Evolutionary conservation across 2,329 filamentous ascomycete genomes (phyloP).

Genomic region (Ascochyta koolunga): DNA sequence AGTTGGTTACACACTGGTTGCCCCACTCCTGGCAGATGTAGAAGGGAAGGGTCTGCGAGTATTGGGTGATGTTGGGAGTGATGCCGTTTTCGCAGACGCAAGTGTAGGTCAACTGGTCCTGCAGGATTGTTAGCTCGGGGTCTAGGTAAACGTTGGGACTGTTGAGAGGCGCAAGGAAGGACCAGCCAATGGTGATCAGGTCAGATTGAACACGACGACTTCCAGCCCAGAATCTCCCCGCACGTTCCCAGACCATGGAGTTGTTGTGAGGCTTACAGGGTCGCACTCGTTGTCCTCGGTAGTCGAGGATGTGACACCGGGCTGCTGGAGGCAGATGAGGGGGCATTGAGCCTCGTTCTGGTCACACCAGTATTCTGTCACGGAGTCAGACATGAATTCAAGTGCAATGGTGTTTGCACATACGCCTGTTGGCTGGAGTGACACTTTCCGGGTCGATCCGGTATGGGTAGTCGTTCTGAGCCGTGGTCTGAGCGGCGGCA

Average conservation of each 20-base stretch:
- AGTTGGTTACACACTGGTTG: slow-evolving; percentile 68
- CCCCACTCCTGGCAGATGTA: slow-evolving; percentile 76
- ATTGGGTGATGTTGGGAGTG: slow-evolving; percentile 75
- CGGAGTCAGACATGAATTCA: slow-evolving; percentile 23
- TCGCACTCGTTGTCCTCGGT: slow-evolving; percentile 71
- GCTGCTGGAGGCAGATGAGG: slow-evolving; percentile 71
- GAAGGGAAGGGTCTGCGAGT: slow-evolving; percentile 78
- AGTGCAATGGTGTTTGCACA: slow-evolving; percentile 30
- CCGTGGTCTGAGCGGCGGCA: slow-evolving; percentile 54
- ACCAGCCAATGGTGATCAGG: neutral
- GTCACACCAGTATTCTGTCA: slow-evolving; percentile 67
- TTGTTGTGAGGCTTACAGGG: slow-evolving; percentile 53
- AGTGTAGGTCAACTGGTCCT: slow-evolving; percentile 65
- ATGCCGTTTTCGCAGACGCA: slow-evolving; percentile 73
- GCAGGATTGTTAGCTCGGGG: slow-evolving; percentile 4
- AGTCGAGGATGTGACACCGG: slow-evolving; percentile 49
- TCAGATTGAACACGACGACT: neutral
- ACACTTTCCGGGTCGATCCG: slow-evolving; percentile 70
- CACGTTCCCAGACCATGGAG: neutral
- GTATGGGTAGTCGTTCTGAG: slow-evolving; percentile 40
- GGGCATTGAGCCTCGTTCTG: slow-evolving; percentile 70
- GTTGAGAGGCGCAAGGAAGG: slow-evolving; percentile 6
- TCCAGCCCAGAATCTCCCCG: neutral
- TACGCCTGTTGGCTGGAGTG: slow-evolving; percentile 58
- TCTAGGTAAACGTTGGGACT: slow-evolving; percentile 3